A percentile compares a stretch with the other conserved stretches of the same genome.
Conservation (phyloP, 176 grass and related monocot genomes). For the Melocanna baccifera region DNA sequence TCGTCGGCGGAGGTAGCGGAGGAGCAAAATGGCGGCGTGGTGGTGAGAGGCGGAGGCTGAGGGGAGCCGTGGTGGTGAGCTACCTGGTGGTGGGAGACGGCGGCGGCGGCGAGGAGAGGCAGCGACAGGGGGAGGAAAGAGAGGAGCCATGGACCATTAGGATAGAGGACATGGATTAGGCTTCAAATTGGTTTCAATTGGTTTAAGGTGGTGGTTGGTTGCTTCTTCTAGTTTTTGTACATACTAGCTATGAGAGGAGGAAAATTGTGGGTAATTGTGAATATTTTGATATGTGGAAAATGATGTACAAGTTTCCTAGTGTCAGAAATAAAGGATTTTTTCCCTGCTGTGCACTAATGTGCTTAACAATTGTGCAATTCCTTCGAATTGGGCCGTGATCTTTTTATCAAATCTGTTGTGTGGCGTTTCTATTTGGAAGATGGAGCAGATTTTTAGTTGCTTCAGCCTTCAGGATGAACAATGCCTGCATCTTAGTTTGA, state of each 20-base stretch:
- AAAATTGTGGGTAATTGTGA: background rate
- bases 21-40: background rate
- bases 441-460: background rate
- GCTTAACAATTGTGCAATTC: background rate
- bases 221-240: slow-evolving; percentile 13
- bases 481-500: background rate
- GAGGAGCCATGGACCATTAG: slow-evolving; percentile 41
- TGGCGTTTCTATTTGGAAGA: background rate
- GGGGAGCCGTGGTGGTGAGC: slow-evolving; percentile 29
- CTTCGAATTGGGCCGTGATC: background rate
- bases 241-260: background rate
- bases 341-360: background rate
- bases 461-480: background rate
- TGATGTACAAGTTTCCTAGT: background rate
- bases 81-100: slow-evolving; percentile 20
- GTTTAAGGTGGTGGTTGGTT: slow-evolving; percentile 17
- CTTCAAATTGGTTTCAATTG: slow-evolving; percentile 33
- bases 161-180: slow-evolving; percentile 53
- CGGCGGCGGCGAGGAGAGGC: background rate
- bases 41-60: slow-evolving; percentile 30
- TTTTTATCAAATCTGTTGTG: background rate
- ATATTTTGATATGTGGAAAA: background rate
- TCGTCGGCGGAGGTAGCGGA: slow-evolving; percentile 17
- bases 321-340: background rate
- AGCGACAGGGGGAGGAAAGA: background rate